Evolutionary conservation across 78 protist species (phyloP), one percentile per base, ranked within the genome.

Genomic region (Dictyostelium intermedium): DNA sequence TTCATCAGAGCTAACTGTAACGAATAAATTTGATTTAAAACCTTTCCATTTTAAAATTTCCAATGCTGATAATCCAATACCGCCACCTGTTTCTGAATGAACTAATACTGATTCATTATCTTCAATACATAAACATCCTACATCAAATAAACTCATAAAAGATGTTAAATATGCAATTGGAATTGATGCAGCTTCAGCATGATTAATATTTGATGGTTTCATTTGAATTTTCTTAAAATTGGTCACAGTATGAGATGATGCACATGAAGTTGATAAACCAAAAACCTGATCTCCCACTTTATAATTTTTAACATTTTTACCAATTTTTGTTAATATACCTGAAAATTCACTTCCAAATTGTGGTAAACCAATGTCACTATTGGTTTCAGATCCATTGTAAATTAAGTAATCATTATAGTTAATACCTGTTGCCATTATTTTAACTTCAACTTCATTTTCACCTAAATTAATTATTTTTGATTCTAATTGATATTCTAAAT

Each of bases 1-100:
- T 14, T 80, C 84, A 23, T 47, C 41, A 1, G 84, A 80, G 8
- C 39, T 11, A 50, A 80, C 84, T 16, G 84, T 80, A 18, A 43
- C 39, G 56, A 80, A 80, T 66, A 83, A 39, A 23, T 23, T 7
- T 16, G n/a, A 37, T 60, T 60, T 39, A 11, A 13, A 16, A 92
- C 97, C 78, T 25, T 34, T 56, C 72, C 74, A 89, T 80, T 95
- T 96, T 32, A 92, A 95, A 32, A 97, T 82, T 39, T 97, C 83
- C 27, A 97, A 73, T 10, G 97, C 91, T 16, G 98, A 10, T 14
- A 83, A 14, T 7, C 80, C 87, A 41, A 66, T 7, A 82, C 53
- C 77, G 39, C 63, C 63, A 63, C 77, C 61, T 7, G 32, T 66
- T 20, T 47, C 87, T 27, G 63, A 66, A 41, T 83, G 87, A 18